Evolutionary conservation across 202 grass and related monocot genomes (phyloP), one percentile per base, ranked within the genome.

Genomic region (Zizania palustris): DNA sequence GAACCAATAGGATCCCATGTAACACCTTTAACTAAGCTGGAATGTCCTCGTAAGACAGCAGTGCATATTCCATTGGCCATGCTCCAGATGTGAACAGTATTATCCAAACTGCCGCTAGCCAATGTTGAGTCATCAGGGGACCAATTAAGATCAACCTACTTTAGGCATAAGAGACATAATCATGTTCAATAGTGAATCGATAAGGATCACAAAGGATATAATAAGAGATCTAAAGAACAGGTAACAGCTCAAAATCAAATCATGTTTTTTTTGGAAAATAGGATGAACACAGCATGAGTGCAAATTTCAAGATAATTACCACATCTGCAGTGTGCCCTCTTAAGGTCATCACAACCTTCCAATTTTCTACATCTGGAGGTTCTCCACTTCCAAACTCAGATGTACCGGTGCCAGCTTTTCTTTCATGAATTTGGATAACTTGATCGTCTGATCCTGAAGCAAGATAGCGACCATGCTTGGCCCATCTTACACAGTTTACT

Each of bases 1-100:
- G 96, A 98, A 62, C 96, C 96, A 77, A 98, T 98, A 67, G 96
- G 96, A 84, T 98, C 96, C 96, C 96, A 98, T 35, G 96, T 85
- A 80, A 98, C 96, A 4, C 95, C 96, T 88, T 98, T 98, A 72
- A 98, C 96, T 75, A 98, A 88, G 71, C 89, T 92, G 65, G 91
- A 95, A 82, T 98, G 96, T 61, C 96, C 96, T 62, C 89, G 86
- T 50, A 98, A 84, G 60, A 98, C 96, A 2, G 96, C 89, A 18
- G 85, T 95, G 82, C 96, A 98, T 41, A 98, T 92, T 69, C 96
- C 95, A 1, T 94, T 98, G 50, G 87, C 63, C 87, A 90, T 81
- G 75, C 81, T 95, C 95, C 95, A 98, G 62, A 98, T 95, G 74
- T 98, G 93, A 75, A 98, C 85, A 65, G 91, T 98, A 58, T 98